Evolutionary conservation across 768 basidiomycete genomes (phyloP).

Genomic region (Baorangia bicolor): DNA sequence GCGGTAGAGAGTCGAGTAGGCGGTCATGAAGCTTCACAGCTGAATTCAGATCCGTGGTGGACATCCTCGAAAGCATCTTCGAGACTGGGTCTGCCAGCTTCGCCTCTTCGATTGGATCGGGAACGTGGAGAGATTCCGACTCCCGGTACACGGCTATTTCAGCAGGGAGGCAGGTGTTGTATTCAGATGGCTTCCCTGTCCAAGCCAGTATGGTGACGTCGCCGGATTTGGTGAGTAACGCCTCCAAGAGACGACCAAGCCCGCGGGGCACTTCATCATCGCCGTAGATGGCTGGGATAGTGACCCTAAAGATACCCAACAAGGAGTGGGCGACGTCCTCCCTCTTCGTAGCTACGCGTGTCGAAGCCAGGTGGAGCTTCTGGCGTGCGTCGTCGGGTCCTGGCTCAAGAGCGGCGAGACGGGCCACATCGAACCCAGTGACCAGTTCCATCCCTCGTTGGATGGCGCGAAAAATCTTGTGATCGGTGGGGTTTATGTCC

Average conservation of each 20-base stretch:
- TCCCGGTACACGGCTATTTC: constrained; percentile 15
- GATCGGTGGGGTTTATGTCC: not conserved
- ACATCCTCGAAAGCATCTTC: not conserved
- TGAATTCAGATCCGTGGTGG: not conserved
- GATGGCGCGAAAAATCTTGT: constrained; percentile 11
- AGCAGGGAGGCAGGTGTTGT: constrained; percentile 22
- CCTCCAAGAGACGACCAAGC: constrained; percentile 18
- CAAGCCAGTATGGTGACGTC: constrained; percentile 19
- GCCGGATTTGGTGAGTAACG: constrained; percentile 12
- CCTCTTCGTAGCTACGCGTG: constrained; percentile 11
- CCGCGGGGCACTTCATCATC: constrained; percentile 20
- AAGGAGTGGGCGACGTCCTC: constrained; percentile 29
- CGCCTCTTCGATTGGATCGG: not conserved
- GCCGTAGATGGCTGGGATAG: constrained; percentile 21
- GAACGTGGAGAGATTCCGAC: not conserved
- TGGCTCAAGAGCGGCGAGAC: constrained; percentile 5
- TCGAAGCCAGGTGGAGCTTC: constrained; percentile 24
- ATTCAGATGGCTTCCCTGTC: constrained; percentile 16
- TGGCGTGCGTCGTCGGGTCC: constrained; percentile 10
- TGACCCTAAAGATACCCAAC: constrained; percentile 22
- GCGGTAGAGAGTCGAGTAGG: constrained; percentile 2
- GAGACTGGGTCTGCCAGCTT: not conserved
- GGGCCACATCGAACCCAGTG: constrained; percentile 5
- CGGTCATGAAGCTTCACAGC: constrained; percentile 6
- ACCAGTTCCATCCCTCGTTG: constrained; percentile 14